Percentiles rank a stretch among this genome's conserved stretches.
Conservation (phyloP, 371 early-diverging fungal genomes). For the Mucor circinelloides region DNA sequence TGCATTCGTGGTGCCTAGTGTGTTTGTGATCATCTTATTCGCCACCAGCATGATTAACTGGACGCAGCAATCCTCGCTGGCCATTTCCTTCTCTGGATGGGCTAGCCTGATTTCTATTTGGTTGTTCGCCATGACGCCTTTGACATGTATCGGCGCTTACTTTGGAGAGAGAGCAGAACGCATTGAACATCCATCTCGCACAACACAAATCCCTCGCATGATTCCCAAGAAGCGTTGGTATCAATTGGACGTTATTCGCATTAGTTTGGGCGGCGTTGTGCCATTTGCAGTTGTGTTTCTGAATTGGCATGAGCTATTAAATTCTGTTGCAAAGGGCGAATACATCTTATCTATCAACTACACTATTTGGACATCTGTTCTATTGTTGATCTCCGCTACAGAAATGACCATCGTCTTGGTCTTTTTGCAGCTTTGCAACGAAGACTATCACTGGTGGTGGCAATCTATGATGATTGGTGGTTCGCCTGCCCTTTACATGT, state of each 20-base stretch:
- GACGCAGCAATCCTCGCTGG: conserved; percentile 44
- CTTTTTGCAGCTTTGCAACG: conserved; percentile 49
- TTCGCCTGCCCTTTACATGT: conserved; percentile 37
- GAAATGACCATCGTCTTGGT: conserved; percentile 37
- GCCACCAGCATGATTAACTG: conserved; percentile 32
- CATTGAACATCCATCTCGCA: conserved; percentile 46
- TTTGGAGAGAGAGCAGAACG: conserved; percentile 38
- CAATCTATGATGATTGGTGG: conserved; percentile 41
- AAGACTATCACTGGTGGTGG: conserved; percentile 60
- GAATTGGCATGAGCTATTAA: conserved; percentile 40
- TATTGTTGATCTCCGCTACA: conserved; percentile 24
- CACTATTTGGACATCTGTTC: conserved; percentile 13
- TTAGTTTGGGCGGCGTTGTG: conserved; percentile 37
- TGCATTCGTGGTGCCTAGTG: conserved; percentile 32
- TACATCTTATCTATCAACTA: conserved; percentile 23
- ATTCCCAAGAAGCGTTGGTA: conserved; percentile 49
- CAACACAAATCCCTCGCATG: conserved; percentile 46
- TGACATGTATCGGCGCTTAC: conserved; percentile 40
- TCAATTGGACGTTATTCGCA: conserved; percentile 30
- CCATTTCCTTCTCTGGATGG: conserved; percentile 46
- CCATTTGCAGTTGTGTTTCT: conserved; percentile 50
- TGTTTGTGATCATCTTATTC: conserved; percentile 23
- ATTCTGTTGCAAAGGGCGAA: conserved; percentile 38
- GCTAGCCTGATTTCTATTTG: conserved; percentile 28
- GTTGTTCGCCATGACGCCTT: conserved; percentile 32